Conservation (phyloP, 2,329 filamentous ascomycete species). For the Alternaria gaisen region DNA sequence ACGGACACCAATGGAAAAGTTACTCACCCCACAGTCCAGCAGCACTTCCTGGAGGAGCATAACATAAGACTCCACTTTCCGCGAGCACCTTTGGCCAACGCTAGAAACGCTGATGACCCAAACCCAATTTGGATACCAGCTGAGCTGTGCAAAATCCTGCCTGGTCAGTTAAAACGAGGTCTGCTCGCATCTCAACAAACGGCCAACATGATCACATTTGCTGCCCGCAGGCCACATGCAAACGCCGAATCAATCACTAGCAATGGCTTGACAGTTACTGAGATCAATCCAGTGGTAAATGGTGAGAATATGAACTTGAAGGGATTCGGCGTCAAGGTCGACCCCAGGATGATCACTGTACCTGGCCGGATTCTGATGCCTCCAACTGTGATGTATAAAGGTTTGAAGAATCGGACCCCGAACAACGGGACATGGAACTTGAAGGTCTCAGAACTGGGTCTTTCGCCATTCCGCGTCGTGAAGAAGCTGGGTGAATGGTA, state of each 20-base stretch:
- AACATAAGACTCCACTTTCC: constrained; percentile 31
- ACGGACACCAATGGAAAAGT: constrained; percentile 22
- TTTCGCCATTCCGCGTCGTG: constrained; percentile 36
- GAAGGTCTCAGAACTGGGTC: constrained; percentile 35
- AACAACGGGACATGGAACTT: constrained; percentile 76
- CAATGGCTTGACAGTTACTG: constrained; percentile 37
- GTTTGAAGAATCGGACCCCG: constrained; percentile 45
- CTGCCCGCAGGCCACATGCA: constrained; percentile 38
- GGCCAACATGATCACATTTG: constrained; percentile 44
- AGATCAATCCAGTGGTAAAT: constrained; percentile 32
- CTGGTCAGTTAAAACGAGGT: constrained; percentile 41
- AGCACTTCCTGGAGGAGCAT: constrained; percentile 34
- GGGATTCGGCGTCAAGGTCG: constrained; percentile 71
- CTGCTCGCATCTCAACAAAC: constrained; percentile 41
- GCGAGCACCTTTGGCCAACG: constrained; percentile 42
- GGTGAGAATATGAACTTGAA: constrained; percentile 33
- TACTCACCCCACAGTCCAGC: constrained; percentile 22
- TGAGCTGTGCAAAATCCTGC: constrained; percentile 44
- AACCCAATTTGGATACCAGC: constrained; percentile 45
- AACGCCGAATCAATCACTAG: constrained; percentile 43
- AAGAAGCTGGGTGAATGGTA: constrained; percentile 31
- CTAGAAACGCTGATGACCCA: constrained; percentile 28
- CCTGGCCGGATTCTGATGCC: constrained; percentile 71
- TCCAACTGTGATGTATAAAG: constrained; percentile 69
- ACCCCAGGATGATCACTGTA: constrained; percentile 73